These are phyloP conservation scores for Alopecurus myosuroides DNA, from an alignment of 176 grass and related monocot species.

Conservation along the genomic window DNA sequence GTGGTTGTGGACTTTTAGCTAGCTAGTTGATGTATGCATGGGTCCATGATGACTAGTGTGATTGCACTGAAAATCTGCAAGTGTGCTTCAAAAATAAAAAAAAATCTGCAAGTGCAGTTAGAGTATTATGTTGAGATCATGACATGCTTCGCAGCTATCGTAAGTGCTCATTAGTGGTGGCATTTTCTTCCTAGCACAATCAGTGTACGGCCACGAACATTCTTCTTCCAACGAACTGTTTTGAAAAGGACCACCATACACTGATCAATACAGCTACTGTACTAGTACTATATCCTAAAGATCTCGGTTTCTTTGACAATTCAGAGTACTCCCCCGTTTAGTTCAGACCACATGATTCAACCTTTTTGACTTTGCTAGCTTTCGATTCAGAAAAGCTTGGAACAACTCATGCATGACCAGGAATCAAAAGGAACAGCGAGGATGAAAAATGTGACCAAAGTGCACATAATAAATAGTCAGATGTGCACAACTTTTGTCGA, in stretches of 20 bases:
- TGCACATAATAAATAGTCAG: background rate
- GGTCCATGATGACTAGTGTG: background rate
- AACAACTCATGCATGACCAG: background rate
- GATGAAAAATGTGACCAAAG: background rate
- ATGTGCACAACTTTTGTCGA: background rate
- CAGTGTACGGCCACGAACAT: background rate
- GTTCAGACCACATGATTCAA: slow-evolving; percentile 26
- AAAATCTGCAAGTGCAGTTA: too few relatives aligned
- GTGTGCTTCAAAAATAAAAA: too few relatives aligned
- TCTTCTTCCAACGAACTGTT: background rate
- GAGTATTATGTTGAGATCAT: too few relatives aligned
- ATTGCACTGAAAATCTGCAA: background rate
- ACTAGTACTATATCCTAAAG: background rate
- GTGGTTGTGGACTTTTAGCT: background rate
- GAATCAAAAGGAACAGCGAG: background rate
- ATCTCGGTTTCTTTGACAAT: background rate
- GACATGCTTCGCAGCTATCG: background rate
- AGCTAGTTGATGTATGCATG: background rate
- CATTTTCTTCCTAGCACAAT: background rate
- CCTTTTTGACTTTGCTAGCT: slow-evolving; percentile 11
- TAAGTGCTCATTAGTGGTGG: background rate
- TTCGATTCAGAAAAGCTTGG: background rate
- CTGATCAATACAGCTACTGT: background rate
- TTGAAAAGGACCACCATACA: background rate
- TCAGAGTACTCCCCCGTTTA: background rate